phyloP scores from a whole-genome alignment of 73 alveolate genomes.

The Paramecium pentaurelia region DNA sequence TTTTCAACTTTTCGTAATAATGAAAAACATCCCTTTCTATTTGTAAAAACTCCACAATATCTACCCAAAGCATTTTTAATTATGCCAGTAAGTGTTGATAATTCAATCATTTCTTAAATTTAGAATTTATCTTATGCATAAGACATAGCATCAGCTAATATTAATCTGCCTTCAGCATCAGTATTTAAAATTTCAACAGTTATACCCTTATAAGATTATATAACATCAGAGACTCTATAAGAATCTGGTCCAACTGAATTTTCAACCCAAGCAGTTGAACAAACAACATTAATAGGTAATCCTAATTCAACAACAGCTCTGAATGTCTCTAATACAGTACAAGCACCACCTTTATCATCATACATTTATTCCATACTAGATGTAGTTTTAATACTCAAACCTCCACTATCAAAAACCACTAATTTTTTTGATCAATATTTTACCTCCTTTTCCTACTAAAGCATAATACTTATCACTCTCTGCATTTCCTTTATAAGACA shows the following conservation, averaged over 20 bases:
- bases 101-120: slow-evolving; percentile 70
- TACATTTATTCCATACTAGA: slow-evolving; percentile 73
- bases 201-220: slow-evolving; percentile 71
- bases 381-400: background rate
- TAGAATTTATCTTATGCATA: slow-evolving; percentile 64
- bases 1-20: slow-evolving; percentile 56
- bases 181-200: slow-evolving; percentile 80
- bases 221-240: slow-evolving; percentile 73
- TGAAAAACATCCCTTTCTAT: slow-evolving; percentile 65
- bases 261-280: slow-evolving; percentile 77
- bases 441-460: slow-evolving; percentile 32
- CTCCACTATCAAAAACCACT: slow-evolving; percentile 21
- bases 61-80: slow-evolving; percentile 70
- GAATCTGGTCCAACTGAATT: slow-evolving; percentile 65
- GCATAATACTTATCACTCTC: background rate
- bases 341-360: slow-evolving; percentile 81
- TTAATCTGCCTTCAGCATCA: slow-evolving; percentile 89
- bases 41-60: slow-evolving; percentile 72
- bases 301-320: slow-evolving; percentile 62
- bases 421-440: background rate
- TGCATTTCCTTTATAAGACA: background rate
- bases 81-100: slow-evolving; percentile 84
- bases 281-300: slow-evolving; percentile 62
- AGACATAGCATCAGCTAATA: slow-evolving; percentile 77
- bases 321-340: slow-evolving; percentile 78